Evolutionary conservation across 352 stramenopile species (phyloP).

Genomic region (Discostella stelligera): DNA sequence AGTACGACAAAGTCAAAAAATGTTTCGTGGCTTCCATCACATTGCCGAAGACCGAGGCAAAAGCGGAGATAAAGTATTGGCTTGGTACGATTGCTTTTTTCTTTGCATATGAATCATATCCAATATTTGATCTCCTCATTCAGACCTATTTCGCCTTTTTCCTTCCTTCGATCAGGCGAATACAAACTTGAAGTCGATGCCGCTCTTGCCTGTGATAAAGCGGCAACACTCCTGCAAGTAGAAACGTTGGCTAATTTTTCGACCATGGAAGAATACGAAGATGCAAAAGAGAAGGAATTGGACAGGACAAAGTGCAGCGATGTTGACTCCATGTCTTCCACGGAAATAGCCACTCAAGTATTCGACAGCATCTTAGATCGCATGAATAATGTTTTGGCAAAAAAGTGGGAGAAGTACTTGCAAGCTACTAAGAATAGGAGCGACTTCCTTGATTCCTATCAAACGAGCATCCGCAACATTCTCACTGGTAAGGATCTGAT

Average conservation of each 20-base stretch:
- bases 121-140: too few relatives aligned
- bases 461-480: neutral
- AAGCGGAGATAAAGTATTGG: neutral
- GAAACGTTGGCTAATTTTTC: neutral
- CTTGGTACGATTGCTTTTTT: neutral
- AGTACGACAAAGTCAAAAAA: neutral
- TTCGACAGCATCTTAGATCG: neutral
- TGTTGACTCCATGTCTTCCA: slow-evolving; percentile 3
- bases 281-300: neutral
- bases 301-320: neutral
- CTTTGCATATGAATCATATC: too few relatives aligned
- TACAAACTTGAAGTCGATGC: slow-evolving; percentile 7
- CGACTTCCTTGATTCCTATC: slow-evolving; percentile 8
- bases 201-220: slow-evolving; percentile 12
- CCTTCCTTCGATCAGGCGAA: too few relatives aligned
- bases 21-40: neutral
- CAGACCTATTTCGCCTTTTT: too few relatives aligned
- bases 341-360: neutral
- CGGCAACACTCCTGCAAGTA: neutral
- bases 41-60: neutral
- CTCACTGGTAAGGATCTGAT: neutral
- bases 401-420: slow-evolving; percentile 7
- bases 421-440: neutral
- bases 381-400: slow-evolving; percentile 2
- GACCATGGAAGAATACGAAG: neutral